Evolutionary conservation across 352 stramenopile species (phyloP).

Genomic region (Phytophthora quininea): DNA sequence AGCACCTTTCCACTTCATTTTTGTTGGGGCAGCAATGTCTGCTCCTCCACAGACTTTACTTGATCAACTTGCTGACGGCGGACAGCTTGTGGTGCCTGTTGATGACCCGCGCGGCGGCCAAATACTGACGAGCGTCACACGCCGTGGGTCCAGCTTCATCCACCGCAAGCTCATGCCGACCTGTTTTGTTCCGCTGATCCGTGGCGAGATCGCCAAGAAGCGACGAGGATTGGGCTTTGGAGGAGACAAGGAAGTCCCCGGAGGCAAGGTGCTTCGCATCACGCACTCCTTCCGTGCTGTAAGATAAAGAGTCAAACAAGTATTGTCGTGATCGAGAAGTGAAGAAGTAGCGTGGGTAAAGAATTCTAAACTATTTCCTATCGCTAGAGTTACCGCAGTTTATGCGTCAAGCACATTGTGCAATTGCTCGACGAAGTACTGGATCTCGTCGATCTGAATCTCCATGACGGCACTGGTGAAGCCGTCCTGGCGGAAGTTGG

Average conservation of each 20-base stretch:
- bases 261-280: conserved; percentile 10
- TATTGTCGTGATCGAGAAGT: too few species aligned
- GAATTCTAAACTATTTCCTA: too few species aligned
- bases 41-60: conserved; percentile 85
- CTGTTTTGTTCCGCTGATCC: conserved; percentile 77
- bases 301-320: conserved; percentile 11
- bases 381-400: conserved; percentile 12
- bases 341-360: too few species aligned
- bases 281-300: conserved; percentile 26
- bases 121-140: conserved; percentile 68
- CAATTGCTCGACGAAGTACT: conserved; percentile 96
- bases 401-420: conserved; percentile 92
- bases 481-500: conserved; percentile 93
- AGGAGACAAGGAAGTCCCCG: conserved; percentile 10
- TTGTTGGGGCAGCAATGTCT: conserved; percentile 94
- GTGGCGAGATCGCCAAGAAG: conserved; percentile 29
- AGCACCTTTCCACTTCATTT: conserved; percentile 95
- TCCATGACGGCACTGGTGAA: conserved; percentile 97
- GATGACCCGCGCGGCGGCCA: conserved; percentile 76
- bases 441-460: conserved; percentile 94
- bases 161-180: conserved; percentile 65
- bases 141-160: conserved; percentile 50
- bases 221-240: conserved; percentile 7
- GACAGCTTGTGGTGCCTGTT: conserved; percentile 93
- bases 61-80: conserved; percentile 88